Percentiles rank a stretch among this genome's conserved stretches.
Evolutionary conservation across 1,284 basidiomycete genomes (phyloP).

Genomic region (Hypsizygus ulmarius): DNA sequence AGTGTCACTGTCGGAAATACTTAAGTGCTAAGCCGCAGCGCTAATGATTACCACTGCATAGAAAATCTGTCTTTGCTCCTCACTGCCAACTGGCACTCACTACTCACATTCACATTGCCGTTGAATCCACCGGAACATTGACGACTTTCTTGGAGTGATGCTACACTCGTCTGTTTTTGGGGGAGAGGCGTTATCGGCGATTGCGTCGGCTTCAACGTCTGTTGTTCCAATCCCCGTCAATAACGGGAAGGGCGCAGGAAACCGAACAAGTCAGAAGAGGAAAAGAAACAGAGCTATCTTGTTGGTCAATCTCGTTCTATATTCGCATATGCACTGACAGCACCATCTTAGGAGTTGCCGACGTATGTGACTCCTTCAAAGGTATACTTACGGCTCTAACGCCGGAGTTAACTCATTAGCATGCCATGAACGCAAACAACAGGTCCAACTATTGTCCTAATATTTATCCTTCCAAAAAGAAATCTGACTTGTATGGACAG

Average conservation of each 20-base stretch:
- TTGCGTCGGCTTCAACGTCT: conserved; percentile 14
- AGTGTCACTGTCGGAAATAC: too few species aligned
- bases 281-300: conserved; percentile 21
- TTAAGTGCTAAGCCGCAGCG: too few species aligned
- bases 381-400: not conserved
- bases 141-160: not conserved
- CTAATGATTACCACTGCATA: too few species aligned
- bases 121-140: not conserved
- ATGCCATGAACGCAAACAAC: conserved; percentile 21
- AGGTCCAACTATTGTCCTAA: conserved; percentile 12
- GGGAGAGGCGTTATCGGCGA: conserved; percentile 14
- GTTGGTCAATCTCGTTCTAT: conserved; percentile 4
- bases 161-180: not conserved
- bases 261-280: conserved; percentile 11
- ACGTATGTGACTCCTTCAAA: conserved; percentile 7
- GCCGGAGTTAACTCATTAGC: conserved; percentile 11
- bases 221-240: conserved; percentile 9
- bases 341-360: conserved; percentile 16
- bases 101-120: not conserved
- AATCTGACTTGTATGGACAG: conserved; percentile 3
- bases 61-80: too few species aligned
- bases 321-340: not conserved
- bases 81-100: not conserved
- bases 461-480: not conserved
- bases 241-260: not conserved